Conservation (phyloP, 352 stramenopile species). For the Globisporangium radiosum region DNA sequence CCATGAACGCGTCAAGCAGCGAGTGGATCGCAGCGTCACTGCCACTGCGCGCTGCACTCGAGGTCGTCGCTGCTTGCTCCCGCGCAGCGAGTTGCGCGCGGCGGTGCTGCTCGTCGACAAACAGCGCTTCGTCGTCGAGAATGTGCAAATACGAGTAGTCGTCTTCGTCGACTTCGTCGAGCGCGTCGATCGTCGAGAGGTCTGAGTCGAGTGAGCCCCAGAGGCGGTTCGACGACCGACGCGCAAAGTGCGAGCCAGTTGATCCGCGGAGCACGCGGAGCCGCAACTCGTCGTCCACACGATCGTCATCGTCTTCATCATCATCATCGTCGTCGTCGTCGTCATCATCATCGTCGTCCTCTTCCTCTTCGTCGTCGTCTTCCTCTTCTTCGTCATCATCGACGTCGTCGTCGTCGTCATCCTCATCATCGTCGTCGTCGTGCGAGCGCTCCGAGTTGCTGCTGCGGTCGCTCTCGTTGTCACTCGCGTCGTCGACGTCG, state of each 20-base stretch:
- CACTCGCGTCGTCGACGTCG: slow-evolving; percentile 39
- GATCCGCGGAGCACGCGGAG: slow-evolving; percentile 43
- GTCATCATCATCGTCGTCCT: slow-evolving; percentile 49
- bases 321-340: slow-evolving; percentile 56
- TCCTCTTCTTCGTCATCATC: slow-evolving; percentile 32
- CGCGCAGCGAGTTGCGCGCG: slow-evolving; percentile 23
- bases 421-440: slow-evolving; percentile 24
- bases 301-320: slow-evolving; percentile 49
- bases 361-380: slow-evolving; percentile 60
- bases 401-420: slow-evolving; percentile 16
- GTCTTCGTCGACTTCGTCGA: slow-evolving; percentile 80
- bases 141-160: slow-evolving; percentile 80
- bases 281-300: slow-evolving; percentile 49
- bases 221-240: slow-evolving; percentile 34
- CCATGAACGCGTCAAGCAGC: slow-evolving; percentile 13
- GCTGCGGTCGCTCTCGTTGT: slow-evolving; percentile 55
- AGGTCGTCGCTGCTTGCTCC: not conserved
- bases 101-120: slow-evolving; percentile 48
- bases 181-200: slow-evolving; percentile 57
- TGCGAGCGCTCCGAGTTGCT: slow-evolving; percentile 48
- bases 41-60: not conserved
- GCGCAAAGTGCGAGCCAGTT: slow-evolving; percentile 20
- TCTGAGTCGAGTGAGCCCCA: slow-evolving; percentile 74
- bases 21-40: slow-evolving; percentile 4
- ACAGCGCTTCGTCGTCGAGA: slow-evolving; percentile 58